Evolutionary conservation across 2,329 filamentous ascomycete genomes (phyloP).

Genomic region (Aureobasidium subglaciale): DNA sequence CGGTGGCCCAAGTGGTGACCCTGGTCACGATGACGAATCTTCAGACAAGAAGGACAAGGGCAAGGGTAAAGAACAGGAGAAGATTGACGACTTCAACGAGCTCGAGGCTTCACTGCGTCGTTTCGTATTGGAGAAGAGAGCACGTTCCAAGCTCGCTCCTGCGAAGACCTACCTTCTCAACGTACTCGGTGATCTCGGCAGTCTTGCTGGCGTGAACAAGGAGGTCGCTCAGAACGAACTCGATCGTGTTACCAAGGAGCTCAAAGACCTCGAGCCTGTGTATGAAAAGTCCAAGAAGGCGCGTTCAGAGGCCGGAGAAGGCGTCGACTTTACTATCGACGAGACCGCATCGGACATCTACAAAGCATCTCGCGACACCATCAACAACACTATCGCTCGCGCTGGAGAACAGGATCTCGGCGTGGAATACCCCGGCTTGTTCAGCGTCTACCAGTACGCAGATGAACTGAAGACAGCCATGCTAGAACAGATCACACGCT

Average conservation of each 20-base stretch:
- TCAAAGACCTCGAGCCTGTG: slow-evolving; percentile 75
- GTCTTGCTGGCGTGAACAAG: slow-evolving; percentile 75
- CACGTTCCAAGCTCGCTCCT: slow-evolving; percentile 88
- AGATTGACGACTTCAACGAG: slow-evolving; percentile 80
- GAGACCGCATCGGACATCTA: slow-evolving; percentile 81
- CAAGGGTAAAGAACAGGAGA: slow-evolving; percentile 71
- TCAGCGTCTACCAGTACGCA: slow-evolving; percentile 82
- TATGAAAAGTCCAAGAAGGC: slow-evolving; percentile 79
- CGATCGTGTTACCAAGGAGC: slow-evolving; percentile 70
- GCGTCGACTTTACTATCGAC: slow-evolving; percentile 76
- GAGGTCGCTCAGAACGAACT: slow-evolving; percentile 82
- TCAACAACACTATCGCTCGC: slow-evolving; percentile 67
- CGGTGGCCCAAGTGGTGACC: slow-evolving; percentile 30
- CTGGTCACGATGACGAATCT: slow-evolving; percentile 37
- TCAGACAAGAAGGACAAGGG: slow-evolving; percentile 54
- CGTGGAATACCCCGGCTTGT: slow-evolving; percentile 78
- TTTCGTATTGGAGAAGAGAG: slow-evolving; percentile 93
- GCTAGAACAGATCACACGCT: slow-evolving; percentile 75
- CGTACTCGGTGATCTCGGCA: slow-evolving; percentile 78
- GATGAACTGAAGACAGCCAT: slow-evolving; percentile 90
- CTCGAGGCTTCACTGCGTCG: slow-evolving; percentile 82
- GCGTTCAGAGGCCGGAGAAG: slow-evolving; percentile 68
- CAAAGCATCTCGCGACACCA: slow-evolving; percentile 66
- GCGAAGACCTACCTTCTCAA: slow-evolving; percentile 94
- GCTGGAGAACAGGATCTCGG: slow-evolving; percentile 73